A percentile compares a stretch with the other conserved stretches of the same genome.
phyloP scores from a whole-genome alignment of 768 basidiomycete species.

The Lactifluus rugatus region DNA sequence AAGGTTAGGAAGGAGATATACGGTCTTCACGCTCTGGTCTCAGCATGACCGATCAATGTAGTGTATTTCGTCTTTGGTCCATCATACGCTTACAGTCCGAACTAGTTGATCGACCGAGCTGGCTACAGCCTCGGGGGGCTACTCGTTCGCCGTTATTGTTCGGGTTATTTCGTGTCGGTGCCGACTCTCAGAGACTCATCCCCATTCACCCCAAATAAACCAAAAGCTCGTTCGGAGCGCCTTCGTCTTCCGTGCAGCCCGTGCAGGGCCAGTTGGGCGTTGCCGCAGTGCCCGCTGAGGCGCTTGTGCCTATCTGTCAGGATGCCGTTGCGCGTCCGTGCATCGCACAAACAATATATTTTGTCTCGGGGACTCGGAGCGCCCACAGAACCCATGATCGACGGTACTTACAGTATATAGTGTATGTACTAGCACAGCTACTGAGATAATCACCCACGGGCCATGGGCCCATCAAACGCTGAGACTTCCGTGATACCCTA shows the following conservation, averaged over 20 bases:
- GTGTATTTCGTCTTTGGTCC: background rate
- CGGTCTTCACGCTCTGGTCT: slow-evolving; percentile 80
- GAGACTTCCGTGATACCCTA: too few relatives aligned
- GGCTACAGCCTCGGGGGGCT: background rate
- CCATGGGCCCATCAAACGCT: too few relatives aligned
- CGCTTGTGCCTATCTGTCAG: too few relatives aligned
- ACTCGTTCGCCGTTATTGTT: background rate
- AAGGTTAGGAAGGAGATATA: slow-evolving; percentile 85
- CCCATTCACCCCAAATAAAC: background rate
- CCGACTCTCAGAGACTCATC: background rate
- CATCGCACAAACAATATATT: too few relatives aligned
- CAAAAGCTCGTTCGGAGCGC: background rate
- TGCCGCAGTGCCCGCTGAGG: too few relatives aligned
- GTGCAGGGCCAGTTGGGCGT: too few relatives aligned
- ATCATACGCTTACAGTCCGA: background rate
- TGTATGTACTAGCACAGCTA: too few relatives aligned
- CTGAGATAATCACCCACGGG: too few relatives aligned
- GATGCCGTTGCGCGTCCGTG: too few relatives aligned
- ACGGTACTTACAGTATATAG: too few relatives aligned
- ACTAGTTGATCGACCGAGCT: background rate
- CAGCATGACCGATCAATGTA: slow-evolving; percentile 31
- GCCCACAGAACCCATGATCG: too few relatives aligned
- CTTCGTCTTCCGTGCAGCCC: background rate
- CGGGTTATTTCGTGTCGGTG: background rate
- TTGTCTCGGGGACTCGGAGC: too few relatives aligned